phyloP scores from a whole-genome alignment of 352 stramenopile genomes.

The Globisporangium orthogonon region DNA sequence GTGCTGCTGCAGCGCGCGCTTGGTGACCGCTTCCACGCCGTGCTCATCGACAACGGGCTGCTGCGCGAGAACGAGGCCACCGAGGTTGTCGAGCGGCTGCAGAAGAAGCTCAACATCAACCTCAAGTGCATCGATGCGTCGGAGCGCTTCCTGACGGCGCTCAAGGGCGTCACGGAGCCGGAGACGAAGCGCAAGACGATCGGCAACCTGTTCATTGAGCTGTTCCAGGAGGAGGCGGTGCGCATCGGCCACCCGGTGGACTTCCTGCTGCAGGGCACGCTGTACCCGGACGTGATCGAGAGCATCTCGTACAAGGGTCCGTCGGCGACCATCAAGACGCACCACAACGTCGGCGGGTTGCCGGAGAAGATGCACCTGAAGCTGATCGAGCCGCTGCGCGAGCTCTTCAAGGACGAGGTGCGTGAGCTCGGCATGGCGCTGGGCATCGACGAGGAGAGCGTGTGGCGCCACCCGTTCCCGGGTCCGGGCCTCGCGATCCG shows the following conservation, averaged over 20 bases:
- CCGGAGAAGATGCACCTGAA: constrained; percentile 98
- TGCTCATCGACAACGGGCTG: constrained; percentile 99
- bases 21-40: constrained; percentile 97
- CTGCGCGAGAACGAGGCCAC: constrained; percentile 94
- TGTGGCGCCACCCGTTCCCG: constrained; percentile 99
- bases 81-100: constrained; percentile 87
- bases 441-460: constrained; percentile 95
- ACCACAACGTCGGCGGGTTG: constrained; percentile 99
- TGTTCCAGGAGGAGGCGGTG: constrained; percentile 93
- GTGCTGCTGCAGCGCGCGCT: constrained; percentile 97
- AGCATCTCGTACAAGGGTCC: constrained; percentile 98
- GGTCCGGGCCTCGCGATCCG: constrained; percentile 98
- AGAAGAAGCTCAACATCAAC: constrained; percentile 93
- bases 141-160: constrained; percentile 92
- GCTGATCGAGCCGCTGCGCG: constrained; percentile 97
- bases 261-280: constrained; percentile 96
- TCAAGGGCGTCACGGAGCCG: constrained; percentile 94
- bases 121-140: constrained; percentile 95
- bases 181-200: constrained; percentile 99
- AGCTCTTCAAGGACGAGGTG: constrained; percentile 99
- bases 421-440: constrained; percentile 95
- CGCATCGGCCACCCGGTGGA: constrained; percentile 84
- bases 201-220: constrained; percentile 98
- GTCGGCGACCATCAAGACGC: constrained; percentile 99
- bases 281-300: constrained; percentile 99